Base-by-base conservation (phyloP, 164 flowering plant species). In the Liriodendron chinense region DNA sequence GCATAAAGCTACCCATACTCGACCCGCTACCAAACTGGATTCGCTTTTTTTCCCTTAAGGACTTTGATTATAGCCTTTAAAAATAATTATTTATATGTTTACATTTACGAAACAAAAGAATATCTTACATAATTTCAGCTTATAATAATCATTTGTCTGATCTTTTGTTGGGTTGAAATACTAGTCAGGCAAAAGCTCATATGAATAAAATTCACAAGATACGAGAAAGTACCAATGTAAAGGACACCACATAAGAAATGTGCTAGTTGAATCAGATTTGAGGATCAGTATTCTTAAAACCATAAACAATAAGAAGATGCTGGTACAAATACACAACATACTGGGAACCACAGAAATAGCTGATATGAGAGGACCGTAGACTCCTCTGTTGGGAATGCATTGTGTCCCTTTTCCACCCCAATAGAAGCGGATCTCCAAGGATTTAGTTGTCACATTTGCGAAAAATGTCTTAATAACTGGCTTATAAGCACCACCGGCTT, bases 351-450 rank as follows among this genome's bases (percentile, higher is more conserved):
- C 87, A 12, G 86, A 77, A 74, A 88, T 86, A 50, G 89, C 91
- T 14, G 89, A 87, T 74, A 87, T 81, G 10, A 86, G 86, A 70
- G 89, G 89, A 47, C 90, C 89, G 75, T 85, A 88, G 3, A 77
- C 83, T 21, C 89, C 89, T 70, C 80, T 79, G 6, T 3, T 14
- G 49, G 91, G 88, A 34, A 86, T 76, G 18, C 62, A 53, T 23
- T 70, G 69, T 74, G 88, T 86, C 47, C 90, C 90, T 80, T 86
- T 86, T 47, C 90, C 89, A 9, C 84, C 77, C 90, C 90, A 87
- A 34, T 81, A 77, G 47, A 87, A 80, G 22, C 82, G 82, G n/a
- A 85, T 83, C 70, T 85, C 87, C 73, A 84, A 26, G 1, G 82
- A 85, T 25, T 50, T 72, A 68, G 53, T n/a, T n/a, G n/a, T 63